Base-by-base conservation (phyloP, 768 basidiomycete genomes). In the Podaxis sp. region DNA sequence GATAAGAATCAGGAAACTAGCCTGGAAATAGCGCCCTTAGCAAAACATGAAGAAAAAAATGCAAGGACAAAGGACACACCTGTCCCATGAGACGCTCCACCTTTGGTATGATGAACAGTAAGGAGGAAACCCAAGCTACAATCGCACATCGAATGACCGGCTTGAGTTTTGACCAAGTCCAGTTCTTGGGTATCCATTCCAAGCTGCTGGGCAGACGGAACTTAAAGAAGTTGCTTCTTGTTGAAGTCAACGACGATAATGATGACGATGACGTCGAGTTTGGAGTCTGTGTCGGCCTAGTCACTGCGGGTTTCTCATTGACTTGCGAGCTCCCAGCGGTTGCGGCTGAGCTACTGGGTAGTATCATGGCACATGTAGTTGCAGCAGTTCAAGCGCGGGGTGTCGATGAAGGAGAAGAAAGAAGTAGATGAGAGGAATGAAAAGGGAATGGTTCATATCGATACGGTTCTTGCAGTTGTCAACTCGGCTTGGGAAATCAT, bases 1-100 rank as follows among this genome's bases (percentile, higher is more conserved):
- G 2, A 91, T 80, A 3, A 90, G 73, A 51, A 90, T 82, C 8
- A 91, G 66, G 67, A 89, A 90, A 53, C 81, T 78, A 5, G 87
- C 86, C 89, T 89, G 48, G 3, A 12, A 15, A 37, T 20, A 40
- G 33, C 51, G n/a, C 58, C 24, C 56, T 57, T 11, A 59, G 51
- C 54, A 22, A 40, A 33, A 24, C 33, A 49, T 40, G 15, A 2
- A 33, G 56, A 11, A 28, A 52, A 30, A 24, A 58, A n/a, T n/a
- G 24, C 66, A 22, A 49, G 36, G 1, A 44, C 10, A 17, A 17
- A 17, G 20, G 59, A 65, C 73, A 65, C 65, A 87, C 90, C 76
- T 85, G 83, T 0, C 90, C 90, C 73, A 91, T 72, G 22, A 80
- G 65, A 2, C 66, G 62, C 68, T 85, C 73, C 1, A 84, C 78